A percentile compares a stretch with the other conserved stretches of the same genome.
Conservation (phyloP, 306 rosid genomes). For the Malus fusca region DNA sequence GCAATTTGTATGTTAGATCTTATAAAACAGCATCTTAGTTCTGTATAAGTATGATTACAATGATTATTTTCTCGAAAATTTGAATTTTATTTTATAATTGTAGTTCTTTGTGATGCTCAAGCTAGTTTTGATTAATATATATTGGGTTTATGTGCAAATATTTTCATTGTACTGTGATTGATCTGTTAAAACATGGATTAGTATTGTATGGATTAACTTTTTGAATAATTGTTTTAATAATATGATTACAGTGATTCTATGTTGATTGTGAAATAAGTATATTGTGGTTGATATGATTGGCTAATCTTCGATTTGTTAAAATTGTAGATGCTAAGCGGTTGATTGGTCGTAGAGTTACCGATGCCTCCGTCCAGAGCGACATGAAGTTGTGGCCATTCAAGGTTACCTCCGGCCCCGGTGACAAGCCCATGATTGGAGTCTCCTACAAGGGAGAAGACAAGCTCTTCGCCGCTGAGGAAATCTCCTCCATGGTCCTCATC, state of each 20-base stretch:
- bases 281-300: background rate
- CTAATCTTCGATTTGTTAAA: background rate
- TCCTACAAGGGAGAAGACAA: conserved; percentile 65
- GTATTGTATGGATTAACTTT: background rate
- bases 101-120: no score
- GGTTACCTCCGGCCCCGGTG: conserved; percentile 47
- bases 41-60: background rate
- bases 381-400: conserved; percentile 65
- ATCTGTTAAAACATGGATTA: background rate
- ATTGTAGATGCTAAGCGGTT: conserved; percentile 55
- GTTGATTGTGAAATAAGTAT: background rate
- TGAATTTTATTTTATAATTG: background rate
- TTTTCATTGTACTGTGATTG: background rate
- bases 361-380: conserved; percentile 61
- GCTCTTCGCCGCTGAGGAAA: conserved; percentile 56
- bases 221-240: background rate
- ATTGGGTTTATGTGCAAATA: no score
- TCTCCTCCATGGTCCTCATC: conserved; percentile 57
- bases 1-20: background rate
- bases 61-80: background rate
- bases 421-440: conserved; percentile 55
- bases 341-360: conserved; percentile 51
- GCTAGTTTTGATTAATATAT: no score
- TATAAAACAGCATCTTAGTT: background rate
- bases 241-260: background rate